Percentiles rank a stretch among this genome's conserved stretches.
These are phyloP conservation scores for Neoarthrinium moseri DNA, from an alignment of 2,329 filamentous ascomycete species.

Conservation along the genomic window DNA sequence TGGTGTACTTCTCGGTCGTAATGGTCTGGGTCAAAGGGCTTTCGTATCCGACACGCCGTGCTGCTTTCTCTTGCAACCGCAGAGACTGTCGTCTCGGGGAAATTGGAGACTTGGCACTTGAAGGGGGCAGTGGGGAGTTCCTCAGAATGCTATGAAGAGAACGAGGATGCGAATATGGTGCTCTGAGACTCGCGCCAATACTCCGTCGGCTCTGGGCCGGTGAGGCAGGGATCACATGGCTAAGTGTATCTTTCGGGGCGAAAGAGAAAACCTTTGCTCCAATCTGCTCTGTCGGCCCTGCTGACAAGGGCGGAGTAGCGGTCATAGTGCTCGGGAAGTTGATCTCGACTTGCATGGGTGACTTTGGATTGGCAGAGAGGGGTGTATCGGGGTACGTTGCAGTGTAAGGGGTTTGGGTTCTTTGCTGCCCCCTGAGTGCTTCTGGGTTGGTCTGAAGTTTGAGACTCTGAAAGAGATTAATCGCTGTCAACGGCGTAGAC, in stretches of 20 bases:
- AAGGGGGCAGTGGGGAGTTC: conserved; percentile 62
- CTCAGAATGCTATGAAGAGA: conserved; percentile 63
- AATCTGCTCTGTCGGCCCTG: conserved; percentile 45
- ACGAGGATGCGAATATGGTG: conserved; percentile 59
- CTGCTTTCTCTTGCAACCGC: conserved; percentile 52
- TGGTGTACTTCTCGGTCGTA: conserved; percentile 59
- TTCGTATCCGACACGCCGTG: conserved; percentile 60
- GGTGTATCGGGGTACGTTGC: conserved; percentile 53
- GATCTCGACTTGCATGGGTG: conserved; percentile 45
- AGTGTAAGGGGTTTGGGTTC: conserved; percentile 42
- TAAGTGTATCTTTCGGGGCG: conserved; percentile 31
- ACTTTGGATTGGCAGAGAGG: conserved; percentile 48
- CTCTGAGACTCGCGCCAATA: conserved; percentile 24
- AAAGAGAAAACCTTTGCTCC: conserved; percentile 46
- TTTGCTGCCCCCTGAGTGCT: conserved; percentile 30
- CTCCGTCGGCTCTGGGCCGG: conserved; percentile 36
- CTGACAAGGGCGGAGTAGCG: conserved; percentile 58
- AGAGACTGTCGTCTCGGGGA: conserved; percentile 55
- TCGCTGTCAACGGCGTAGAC: conserved; percentile 47
- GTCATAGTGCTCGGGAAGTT: conserved; percentile 56
- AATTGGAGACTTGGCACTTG: conserved; percentile 46
- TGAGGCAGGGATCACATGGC: conserved; percentile 22
- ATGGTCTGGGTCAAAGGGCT: conserved; percentile 64
- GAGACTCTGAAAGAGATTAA: conserved; percentile 40
- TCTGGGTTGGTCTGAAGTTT: conserved; percentile 34